Evolutionary conservation across 202 grass and related monocot genomes (phyloP).

Genomic region (Eragrostis tef): DNA sequence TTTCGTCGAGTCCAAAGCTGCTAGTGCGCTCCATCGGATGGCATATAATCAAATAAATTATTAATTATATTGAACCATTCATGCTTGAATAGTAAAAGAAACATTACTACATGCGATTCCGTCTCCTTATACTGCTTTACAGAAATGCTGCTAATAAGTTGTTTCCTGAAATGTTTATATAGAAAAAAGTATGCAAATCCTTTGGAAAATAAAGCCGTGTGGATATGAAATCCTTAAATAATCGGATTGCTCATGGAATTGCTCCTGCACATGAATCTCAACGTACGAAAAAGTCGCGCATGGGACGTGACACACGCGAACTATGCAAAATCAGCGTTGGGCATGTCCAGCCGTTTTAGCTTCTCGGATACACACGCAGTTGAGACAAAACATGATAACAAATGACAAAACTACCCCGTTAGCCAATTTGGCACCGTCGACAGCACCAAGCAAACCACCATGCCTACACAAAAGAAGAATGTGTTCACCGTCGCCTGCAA

Average conservation of each 20-base stretch:
- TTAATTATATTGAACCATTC: background rate
- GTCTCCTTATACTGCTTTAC: too few relatives aligned
- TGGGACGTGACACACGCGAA: background rate
- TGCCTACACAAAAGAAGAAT: background rate
- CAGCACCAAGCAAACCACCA: background rate
- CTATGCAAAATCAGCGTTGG: background rate
- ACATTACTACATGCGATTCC: too few relatives aligned
- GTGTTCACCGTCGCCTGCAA: background rate
- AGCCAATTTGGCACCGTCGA: slow-evolving; percentile 10
- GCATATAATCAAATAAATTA: background rate
- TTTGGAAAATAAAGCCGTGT: background rate
- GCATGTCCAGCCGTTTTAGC: background rate
- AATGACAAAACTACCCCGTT: slow-evolving; percentile 2
- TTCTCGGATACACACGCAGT: background rate
- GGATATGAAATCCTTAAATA: too few relatives aligned
- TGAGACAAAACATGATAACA: background rate
- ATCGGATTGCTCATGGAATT: background rate
- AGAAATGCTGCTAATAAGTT: too few relatives aligned
- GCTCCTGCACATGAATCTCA: background rate
- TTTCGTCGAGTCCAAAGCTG: background rate
- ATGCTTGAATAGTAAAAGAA: too few relatives aligned
- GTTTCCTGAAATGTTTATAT: background rate
- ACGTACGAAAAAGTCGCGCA: background rate
- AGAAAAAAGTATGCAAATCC: background rate
- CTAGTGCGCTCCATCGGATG: background rate